phyloP scores from a whole-genome alignment of 176 grass and related monocot species.

The Ampelocalamus luodianensis region DNA sequence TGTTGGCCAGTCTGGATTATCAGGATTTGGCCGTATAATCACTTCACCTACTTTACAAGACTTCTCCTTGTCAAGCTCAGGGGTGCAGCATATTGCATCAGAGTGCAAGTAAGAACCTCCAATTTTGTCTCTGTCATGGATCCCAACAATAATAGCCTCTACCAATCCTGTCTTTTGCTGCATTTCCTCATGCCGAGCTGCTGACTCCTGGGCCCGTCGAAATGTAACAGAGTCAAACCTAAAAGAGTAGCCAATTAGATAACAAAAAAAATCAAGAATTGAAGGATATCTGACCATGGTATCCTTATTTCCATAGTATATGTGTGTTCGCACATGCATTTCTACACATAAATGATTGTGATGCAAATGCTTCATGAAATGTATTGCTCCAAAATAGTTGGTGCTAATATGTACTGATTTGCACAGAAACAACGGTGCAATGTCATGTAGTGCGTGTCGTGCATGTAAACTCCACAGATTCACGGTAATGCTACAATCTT shows the following conservation, averaged over 20 bases:
- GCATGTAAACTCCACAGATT: not conserved
- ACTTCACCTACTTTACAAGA: slow-evolving; percentile 87
- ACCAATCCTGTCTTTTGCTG: slow-evolving; percentile 94
- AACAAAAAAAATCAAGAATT: slow-evolving; percentile 16
- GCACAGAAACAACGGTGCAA: not conserved
- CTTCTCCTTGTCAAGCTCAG: slow-evolving; percentile 67
- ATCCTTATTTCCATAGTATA: slow-evolving; percentile 4
- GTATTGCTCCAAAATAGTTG: slow-evolving; percentile 20
- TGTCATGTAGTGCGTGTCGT: not conserved
- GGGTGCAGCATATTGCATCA: slow-evolving; percentile 91
- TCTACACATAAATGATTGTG: slow-evolving; percentile 3
- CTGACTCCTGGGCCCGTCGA: slow-evolving; percentile 71
- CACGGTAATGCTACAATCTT: not conserved
- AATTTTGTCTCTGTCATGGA: slow-evolving; percentile 95
- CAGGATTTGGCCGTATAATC: slow-evolving; percentile 87
- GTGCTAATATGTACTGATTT: slow-evolving; percentile 13
- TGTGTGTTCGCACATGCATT: slow-evolving; percentile 2
- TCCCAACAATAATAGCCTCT: slow-evolving; percentile 96
- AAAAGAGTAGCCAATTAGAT: slow-evolving; percentile 40
- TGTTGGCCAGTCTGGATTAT: slow-evolving; percentile 83
- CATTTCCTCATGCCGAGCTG: slow-evolving; percentile 69
- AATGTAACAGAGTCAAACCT: slow-evolving; percentile 93
- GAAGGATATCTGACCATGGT: not conserved
- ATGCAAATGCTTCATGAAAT: slow-evolving; percentile 29
- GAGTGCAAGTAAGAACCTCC: slow-evolving; percentile 86